Evolutionary conservation across 345 rosid species (phyloP).

Genomic region (Litchi chinensis): DNA sequence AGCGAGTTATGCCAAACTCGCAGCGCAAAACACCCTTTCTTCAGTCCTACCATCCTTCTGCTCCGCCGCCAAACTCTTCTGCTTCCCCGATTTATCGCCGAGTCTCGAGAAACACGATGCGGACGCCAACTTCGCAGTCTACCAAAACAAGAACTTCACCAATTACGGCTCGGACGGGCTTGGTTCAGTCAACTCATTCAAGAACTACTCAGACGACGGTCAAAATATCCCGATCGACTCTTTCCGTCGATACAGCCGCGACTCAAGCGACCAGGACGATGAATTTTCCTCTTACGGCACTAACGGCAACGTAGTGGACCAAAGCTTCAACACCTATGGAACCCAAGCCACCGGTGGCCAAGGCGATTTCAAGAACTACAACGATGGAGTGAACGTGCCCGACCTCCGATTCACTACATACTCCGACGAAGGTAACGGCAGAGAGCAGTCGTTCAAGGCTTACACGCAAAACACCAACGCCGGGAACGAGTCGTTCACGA

Average conservation of each 20-base stretch:
- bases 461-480: constrained; percentile 59
- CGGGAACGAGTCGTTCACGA: constrained; percentile 57
- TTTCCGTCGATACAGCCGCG: constrained; percentile 62
- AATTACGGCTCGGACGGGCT: not conserved
- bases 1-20: constrained; percentile 68
- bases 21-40: constrained; percentile 57
- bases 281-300: constrained; percentile 45
- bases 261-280: constrained; percentile 42
- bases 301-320: constrained; percentile 55
- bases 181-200: constrained; percentile 50
- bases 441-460: constrained; percentile 50
- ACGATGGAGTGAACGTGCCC: constrained; percentile 55
- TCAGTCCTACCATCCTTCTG: constrained; percentile 68
- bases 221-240: constrained; percentile 41
- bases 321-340: constrained; percentile 78
- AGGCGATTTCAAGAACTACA: constrained; percentile 63
- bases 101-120: constrained; percentile 44
- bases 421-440: constrained; percentile 45
- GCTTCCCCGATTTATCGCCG: constrained; percentile 64
- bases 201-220: constrained; percentile 42
- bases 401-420: constrained; percentile 61
- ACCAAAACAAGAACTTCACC: constrained; percentile 68
- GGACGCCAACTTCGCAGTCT: constrained; percentile 55
- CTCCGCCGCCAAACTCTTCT: constrained; percentile 78
- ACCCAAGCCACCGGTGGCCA: constrained; percentile 57